Base-by-base conservation (phyloP, 805 yeast species). In the Kluyveromyces aestuarii region DNA sequence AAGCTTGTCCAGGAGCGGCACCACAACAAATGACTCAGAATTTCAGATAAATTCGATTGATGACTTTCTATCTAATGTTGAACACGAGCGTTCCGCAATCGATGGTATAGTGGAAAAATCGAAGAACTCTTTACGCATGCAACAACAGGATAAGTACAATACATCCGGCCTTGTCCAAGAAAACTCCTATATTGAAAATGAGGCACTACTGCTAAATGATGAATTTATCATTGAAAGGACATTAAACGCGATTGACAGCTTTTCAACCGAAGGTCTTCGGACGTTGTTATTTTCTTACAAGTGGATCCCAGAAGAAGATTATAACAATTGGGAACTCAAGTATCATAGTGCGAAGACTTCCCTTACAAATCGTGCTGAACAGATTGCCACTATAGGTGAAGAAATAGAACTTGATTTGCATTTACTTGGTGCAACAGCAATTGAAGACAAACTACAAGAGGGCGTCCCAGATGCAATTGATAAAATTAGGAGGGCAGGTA, bases 391-490 rank as follows among this genome's bases (percentile, higher is more conserved):
- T 27, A 79, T 81, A 2, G 98, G 97, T 18, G 84, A 76, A 43
- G 63, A 72, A 45, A 71, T 93, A 48, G 99, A 93, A 65, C 67
- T 63, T 10, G 73, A 75, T n/a, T 69, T 91, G 37, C 81, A 75
- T 48, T 68, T 93, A 8, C 64, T 83, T 8, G 99, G 99, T 6
- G 96, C 96, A 3, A 89, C 97, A 5, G 99, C 98, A 0, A 93
- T 93, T 52, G 99, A 93, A 63, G 99, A 93, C 62, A 93, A 91
- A 61, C 73, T 93, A 38, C 99, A 93, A 68, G 84, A 82, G 21
- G 99, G 99, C n/a, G 99, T 93, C 7, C 84, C 97, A 19, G 96
- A 90, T 48, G 79, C 98, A 0, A 90, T 93, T 53, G 97, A 88
- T 50, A 89, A 88, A 60, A 74, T 93, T 45, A 78, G 96, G 57